Conservation (phyloP, 495 filamentous ascomycete species). For the Geoglossum glabrum region DNA sequence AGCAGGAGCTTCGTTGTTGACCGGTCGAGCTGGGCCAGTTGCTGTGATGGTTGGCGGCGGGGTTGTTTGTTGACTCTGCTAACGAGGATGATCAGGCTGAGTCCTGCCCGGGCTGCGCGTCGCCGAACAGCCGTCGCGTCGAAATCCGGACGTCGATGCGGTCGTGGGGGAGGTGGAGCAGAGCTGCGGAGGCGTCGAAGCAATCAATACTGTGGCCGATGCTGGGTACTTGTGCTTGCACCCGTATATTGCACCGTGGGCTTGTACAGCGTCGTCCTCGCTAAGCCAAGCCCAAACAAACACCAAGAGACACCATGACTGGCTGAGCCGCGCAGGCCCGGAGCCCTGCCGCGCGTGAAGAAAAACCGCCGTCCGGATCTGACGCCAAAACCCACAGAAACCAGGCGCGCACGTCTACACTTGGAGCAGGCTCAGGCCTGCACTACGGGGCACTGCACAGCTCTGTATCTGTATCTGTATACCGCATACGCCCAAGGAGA, state of each 20-base stretch:
- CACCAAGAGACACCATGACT: background rate
- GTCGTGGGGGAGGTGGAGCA: background rate
- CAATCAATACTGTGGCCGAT: too few species aligned
- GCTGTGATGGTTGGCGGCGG: too few species aligned
- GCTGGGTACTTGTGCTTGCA: too few species aligned
- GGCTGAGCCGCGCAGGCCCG: background rate
- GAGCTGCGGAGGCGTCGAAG: background rate
- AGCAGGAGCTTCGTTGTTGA: too few species aligned
- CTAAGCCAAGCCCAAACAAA: background rate
- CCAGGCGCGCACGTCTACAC: slow-evolving; percentile 44
- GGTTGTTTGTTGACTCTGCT: too few species aligned
- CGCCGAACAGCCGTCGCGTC: background rate
- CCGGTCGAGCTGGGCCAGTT: background rate
- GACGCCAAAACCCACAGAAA: slow-evolving; percentile 16
- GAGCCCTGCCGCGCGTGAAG: background rate
- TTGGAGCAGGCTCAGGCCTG: too few species aligned
- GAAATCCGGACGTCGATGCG: background rate
- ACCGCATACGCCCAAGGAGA: too few species aligned
- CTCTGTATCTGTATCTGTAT: too few species aligned
- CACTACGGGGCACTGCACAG: too few species aligned
- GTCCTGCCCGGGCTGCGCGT: background rate
- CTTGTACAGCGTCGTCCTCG: background rate
- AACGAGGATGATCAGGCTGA: background rate
- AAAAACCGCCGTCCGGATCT: background rate
- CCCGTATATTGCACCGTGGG: background rate